Evolutionary conservation across 2,329 filamentous ascomycete species (phyloP).

Genomic region (Scedosporium boydii): DNA sequence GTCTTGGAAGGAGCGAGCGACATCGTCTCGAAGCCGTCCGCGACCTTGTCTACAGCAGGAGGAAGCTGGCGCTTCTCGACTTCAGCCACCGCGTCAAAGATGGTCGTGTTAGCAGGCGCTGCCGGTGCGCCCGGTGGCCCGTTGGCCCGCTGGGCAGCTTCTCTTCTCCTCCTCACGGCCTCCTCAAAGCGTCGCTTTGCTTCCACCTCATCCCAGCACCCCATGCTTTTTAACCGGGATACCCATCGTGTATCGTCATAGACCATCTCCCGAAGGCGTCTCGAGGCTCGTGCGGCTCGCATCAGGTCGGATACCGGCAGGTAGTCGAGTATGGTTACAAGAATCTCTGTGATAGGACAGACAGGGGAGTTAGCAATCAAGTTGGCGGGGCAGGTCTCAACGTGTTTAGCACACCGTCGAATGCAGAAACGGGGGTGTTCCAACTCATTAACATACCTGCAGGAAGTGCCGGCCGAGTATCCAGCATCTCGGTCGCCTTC

Average conservation of each 20-base stretch:
- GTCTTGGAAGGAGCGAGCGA: slow-evolving; percentile 29
- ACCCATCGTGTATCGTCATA: slow-evolving; percentile 98
- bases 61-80: slow-evolving; percentile 28
- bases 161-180: slow-evolving; percentile 49
- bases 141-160: slow-evolving; percentile 33
- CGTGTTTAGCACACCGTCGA: background rate
- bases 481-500: slow-evolving; percentile 70
- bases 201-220: slow-evolving; percentile 83
- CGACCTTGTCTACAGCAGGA: slow-evolving; percentile 12
- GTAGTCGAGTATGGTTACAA: slow-evolving; percentile 81
- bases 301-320: slow-evolving; percentile 78
- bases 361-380: slow-evolving; percentile 10
- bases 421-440: background rate
- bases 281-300: slow-evolving; percentile 73
- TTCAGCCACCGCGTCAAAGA: slow-evolving; percentile 67
- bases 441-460: slow-evolving; percentile 50
- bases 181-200: slow-evolving; percentile 76
- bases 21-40: slow-evolving; percentile 74
- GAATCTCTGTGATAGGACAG: slow-evolving; percentile 55
- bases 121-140: slow-evolving; percentile 11
- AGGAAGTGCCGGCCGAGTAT: slow-evolving; percentile 68
- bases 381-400: too few species aligned
- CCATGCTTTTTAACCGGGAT: slow-evolving; percentile 73
- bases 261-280: slow-evolving; percentile 91
- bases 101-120: slow-evolving; percentile 33